These are phyloP conservation scores for Colletotrichum liriopes DNA, from an alignment of 2,329 filamentous ascomycete species.

Conservation along the genomic window DNA sequence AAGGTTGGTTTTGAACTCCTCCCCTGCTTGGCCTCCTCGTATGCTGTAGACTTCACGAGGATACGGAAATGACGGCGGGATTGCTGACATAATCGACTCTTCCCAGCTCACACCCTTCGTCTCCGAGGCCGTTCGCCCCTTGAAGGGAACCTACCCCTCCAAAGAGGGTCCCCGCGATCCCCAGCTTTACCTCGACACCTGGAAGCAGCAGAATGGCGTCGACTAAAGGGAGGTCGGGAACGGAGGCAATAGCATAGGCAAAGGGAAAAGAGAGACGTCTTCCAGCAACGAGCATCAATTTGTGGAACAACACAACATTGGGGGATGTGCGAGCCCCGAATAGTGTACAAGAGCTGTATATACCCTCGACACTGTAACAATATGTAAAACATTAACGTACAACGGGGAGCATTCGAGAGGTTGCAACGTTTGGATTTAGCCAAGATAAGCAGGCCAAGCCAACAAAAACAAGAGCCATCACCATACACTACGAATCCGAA, in stretches of 20 bases:
- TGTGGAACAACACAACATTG: background rate
- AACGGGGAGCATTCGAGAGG: background rate
- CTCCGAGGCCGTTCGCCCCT: constrained; percentile 69
- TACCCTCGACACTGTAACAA: constrained; percentile 42
- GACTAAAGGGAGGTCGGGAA: constrained; percentile 57
- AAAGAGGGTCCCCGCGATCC: constrained; percentile 72
- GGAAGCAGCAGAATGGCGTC: constrained; percentile 78
- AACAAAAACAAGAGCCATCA: background rate
- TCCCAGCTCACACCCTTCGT: constrained; percentile 85
- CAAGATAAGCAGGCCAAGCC: too few species aligned
- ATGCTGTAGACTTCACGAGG: background rate
- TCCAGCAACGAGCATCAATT: background rate
- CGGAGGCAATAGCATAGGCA: background rate
- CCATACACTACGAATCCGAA: background rate
- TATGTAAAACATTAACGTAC: constrained; percentile 31
- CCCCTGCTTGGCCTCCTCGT: background rate
- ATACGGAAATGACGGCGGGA: background rate
- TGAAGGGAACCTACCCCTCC: constrained; percentile 69
- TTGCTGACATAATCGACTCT: background rate
- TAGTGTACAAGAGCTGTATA: constrained; percentile 33
- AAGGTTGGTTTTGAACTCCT: constrained; percentile 69
- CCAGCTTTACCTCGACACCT: constrained; percentile 74
- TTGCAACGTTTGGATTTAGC: background rate
- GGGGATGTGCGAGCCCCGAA: background rate
- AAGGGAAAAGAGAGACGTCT: background rate